Evolutionary conservation across 1,284 basidiomycete genomes (phyloP).

Genomic region (Apiotrichum akiyoshidainum): DNA sequence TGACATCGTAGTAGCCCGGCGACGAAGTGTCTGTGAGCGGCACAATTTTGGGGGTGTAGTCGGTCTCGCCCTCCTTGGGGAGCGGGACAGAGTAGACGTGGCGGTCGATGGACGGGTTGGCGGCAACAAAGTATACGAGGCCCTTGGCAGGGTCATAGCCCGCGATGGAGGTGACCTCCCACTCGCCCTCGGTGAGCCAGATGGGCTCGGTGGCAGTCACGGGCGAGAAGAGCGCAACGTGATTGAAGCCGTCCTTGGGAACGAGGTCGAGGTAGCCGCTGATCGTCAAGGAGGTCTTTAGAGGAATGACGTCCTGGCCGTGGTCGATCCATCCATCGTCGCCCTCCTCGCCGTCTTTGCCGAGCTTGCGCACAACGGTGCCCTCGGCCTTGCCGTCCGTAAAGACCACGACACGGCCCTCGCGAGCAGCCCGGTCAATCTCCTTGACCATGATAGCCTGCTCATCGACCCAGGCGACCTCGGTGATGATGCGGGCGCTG

Average conservation of each 20-base stretch:
- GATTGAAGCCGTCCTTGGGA: conserved; percentile 78
- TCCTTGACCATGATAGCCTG: conserved; percentile 77
- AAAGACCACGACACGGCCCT: conserved; percentile 74
- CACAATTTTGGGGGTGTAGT: conserved; percentile 40
- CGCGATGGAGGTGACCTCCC: conserved; percentile 81
- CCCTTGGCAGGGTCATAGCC: conserved; percentile 67
- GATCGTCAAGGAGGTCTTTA: conserved; percentile 35
- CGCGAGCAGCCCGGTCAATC: conserved; percentile 74
- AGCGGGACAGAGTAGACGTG: conserved; percentile 75
- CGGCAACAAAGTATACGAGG: conserved; percentile 81
- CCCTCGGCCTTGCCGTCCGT: conserved; percentile 55
- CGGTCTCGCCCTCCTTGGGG: conserved; percentile 47
- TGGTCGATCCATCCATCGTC: conserved; percentile 91
- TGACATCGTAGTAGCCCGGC: conserved; percentile 63
- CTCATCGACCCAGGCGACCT: conserved; percentile 81
- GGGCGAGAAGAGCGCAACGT: conserved; percentile 82
- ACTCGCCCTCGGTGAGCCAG: conserved; percentile 80
- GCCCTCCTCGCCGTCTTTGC: conserved; percentile 74
- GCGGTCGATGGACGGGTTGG: conserved; percentile 75
- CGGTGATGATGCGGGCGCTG: conserved; percentile 69
- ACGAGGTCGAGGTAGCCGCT: conserved; percentile 82
- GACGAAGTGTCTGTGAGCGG: conserved; percentile 65
- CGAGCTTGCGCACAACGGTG: conserved; percentile 67
- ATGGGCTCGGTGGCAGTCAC: conserved; percentile 64
- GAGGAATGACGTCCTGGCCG: conserved; percentile 50